These are phyloP conservation scores for Lecanoromycetidae sp. DNA, from an alignment of 2,329 filamentous ascomycete genomes.

Conservation along the genomic window DNA sequence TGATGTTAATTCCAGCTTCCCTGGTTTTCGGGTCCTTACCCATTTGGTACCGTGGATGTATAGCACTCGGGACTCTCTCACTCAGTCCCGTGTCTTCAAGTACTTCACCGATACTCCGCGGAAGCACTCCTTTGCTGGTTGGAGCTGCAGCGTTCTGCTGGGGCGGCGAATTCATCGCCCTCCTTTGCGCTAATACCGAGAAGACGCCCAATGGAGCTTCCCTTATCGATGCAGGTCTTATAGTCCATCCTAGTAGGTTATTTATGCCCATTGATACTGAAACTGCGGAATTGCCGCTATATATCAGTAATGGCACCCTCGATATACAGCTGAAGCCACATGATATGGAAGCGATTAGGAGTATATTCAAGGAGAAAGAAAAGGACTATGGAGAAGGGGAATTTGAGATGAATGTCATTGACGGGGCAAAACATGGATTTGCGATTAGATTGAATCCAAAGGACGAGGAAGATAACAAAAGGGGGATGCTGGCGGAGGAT, in stretches of 20 bases:
- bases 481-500: slow-evolving; percentile 27
- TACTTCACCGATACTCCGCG: slow-evolving; percentile 30
- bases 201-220: slow-evolving; percentile 21
- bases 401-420: slow-evolving; percentile 27
- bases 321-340: slow-evolving; percentile 32
- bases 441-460: slow-evolving; percentile 27
- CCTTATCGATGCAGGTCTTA: slow-evolving; percentile 42
- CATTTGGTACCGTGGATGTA: slow-evolving; percentile 21
- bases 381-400: slow-evolving; percentile 21
- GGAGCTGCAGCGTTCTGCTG: slow-evolving; percentile 51
- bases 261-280: slow-evolving; percentile 38
- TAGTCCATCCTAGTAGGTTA: slow-evolving; percentile 42
- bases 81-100: slow-evolving; percentile 26
- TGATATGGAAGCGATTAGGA: slow-evolving; percentile 26
- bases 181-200: slow-evolving; percentile 31
- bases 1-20: background rate
- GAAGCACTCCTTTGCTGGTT: slow-evolving; percentile 30
- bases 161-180: slow-evolving; percentile 45
- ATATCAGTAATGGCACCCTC: slow-evolving; percentile 36
- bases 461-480: slow-evolving; percentile 26
- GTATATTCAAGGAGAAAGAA: slow-evolving; percentile 24
- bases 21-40: background rate
- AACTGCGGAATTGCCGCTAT: slow-evolving; percentile 33
- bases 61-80: slow-evolving; percentile 21
- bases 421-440: slow-evolving; percentile 34